phyloP scores from a whole-genome alignment of 768 basidiomycete genomes.

The Exsudoporus frostii region DNA sequence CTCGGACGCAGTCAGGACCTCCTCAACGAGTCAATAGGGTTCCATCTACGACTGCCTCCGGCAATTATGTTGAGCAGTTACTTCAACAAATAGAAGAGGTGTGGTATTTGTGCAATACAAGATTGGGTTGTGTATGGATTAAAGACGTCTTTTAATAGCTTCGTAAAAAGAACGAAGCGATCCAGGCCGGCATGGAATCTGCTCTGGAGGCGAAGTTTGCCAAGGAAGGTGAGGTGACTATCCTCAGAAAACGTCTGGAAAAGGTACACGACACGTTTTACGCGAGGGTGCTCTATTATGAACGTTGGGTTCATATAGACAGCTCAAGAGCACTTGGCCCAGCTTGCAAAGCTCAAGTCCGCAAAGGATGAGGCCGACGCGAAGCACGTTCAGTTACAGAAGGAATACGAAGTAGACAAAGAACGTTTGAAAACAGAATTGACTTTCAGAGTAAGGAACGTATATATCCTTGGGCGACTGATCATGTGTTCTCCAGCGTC shows the following conservation, averaged over 20 bases:
- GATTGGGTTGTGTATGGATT: slow-evolving; percentile 10
- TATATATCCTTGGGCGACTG: slow-evolving; percentile 8
- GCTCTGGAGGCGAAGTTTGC: slow-evolving; percentile 49
- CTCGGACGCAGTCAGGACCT: slow-evolving; percentile 13
- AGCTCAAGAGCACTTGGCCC: slow-evolving; percentile 54
- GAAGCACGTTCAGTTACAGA: slow-evolving; percentile 52
- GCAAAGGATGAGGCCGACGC: slow-evolving; percentile 62
- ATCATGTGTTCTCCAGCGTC: slow-evolving; percentile 46
- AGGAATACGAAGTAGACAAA: slow-evolving; percentile 62
- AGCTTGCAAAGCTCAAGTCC: slow-evolving; percentile 52
- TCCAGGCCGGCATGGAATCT: slow-evolving; percentile 43
- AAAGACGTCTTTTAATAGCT: slow-evolving; percentile 38
- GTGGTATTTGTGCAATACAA: slow-evolving; percentile 13
- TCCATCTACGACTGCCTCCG: not conserved
- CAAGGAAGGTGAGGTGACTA: slow-evolving; percentile 70
- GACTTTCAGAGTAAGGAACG: slow-evolving; percentile 56
- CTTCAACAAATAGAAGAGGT: slow-evolving; percentile 49
- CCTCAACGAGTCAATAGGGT: slow-evolving; percentile 6
- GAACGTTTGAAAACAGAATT: slow-evolving; percentile 69
- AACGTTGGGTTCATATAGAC: slow-evolving; percentile 36
- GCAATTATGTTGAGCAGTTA: slow-evolving; percentile 17
- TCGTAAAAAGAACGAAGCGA: slow-evolving; percentile 44
- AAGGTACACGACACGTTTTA: slow-evolving; percentile 41
- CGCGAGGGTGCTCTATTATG: not conserved
- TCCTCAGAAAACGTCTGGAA: slow-evolving; percentile 63